Conservation (phyloP, 129 eudicot genomes). For the Smallanthus sonchifolius region DNA sequence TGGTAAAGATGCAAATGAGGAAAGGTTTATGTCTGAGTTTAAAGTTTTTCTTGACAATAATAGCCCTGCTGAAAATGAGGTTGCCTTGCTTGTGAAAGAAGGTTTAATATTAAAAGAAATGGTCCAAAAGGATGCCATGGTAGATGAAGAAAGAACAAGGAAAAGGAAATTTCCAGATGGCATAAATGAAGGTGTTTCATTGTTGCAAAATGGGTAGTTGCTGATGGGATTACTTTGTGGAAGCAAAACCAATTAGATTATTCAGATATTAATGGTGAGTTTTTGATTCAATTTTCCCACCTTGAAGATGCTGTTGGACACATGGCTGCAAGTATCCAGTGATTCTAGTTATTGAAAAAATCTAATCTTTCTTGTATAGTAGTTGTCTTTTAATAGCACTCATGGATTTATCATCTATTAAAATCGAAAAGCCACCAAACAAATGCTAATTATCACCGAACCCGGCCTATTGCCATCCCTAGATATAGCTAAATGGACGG, state of each 20-base stretch:
- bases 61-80: constrained; percentile 39
- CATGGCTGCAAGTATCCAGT: constrained; percentile 46
- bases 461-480: too few species aligned
- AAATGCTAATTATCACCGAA: too few species aligned
- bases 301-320: constrained; percentile 64
- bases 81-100: constrained; percentile 41
- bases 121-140: constrained; percentile 42
- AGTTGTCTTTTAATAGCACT: not conserved
- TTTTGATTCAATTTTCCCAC: constrained; percentile 51
- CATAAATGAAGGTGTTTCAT: constrained; percentile 59
- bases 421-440: too few species aligned
- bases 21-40: constrained; percentile 83
- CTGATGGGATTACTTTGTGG: constrained; percentile 59
- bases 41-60: constrained; percentile 70
- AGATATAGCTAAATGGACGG: too few species aligned
- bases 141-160: constrained; percentile 42
- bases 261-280: constrained; percentile 40
- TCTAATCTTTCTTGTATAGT: too few species aligned
- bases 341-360: too few species aligned
- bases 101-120: constrained; percentile 50
- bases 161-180: constrained; percentile 70
- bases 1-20: constrained; percentile 58
- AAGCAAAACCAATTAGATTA: constrained; percentile 43
- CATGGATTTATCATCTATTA: too few species aligned
- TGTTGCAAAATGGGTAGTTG: constrained; percentile 69